Percentiles rank a stretch among this genome's conserved stretches.
phyloP scores from a whole-genome alignment of 23 red algal species.

The Gracilaria domingensis region DNA sequence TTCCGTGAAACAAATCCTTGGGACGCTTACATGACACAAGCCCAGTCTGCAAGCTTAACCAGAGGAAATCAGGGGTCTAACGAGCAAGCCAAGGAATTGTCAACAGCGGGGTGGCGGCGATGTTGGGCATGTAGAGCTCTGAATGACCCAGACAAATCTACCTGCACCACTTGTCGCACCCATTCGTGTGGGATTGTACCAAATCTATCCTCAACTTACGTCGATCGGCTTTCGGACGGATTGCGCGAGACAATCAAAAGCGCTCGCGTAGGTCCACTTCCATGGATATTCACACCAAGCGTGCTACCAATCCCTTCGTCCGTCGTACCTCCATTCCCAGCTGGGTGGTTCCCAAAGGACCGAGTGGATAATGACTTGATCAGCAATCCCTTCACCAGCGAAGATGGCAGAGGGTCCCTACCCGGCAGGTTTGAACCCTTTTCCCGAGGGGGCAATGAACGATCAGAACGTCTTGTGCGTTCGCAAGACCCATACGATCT shows the following conservation, averaged over 20 bases:
- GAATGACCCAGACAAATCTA: background rate
- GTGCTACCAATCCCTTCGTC: conserved; percentile 12
- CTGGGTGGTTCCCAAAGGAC: background rate
- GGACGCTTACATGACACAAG: conserved; percentile 38
- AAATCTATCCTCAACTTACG: background rate
- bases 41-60: background rate
- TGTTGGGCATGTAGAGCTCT: conserved; percentile 51
- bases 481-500: conserved; percentile 6
- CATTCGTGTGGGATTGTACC: conserved; percentile 5
- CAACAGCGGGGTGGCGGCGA: conserved; percentile 22
- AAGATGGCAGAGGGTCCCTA: background rate
- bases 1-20: conserved; percentile 54
- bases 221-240: conserved; percentile 5
- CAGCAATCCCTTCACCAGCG: background rate
- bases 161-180: conserved; percentile 28
- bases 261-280: conserved; percentile 31
- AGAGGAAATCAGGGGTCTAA: conserved; percentile 26
- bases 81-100: background rate
- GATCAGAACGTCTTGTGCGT: background rate
- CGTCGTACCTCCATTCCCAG: conserved; percentile 7
- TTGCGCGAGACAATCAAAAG: conserved; percentile 28
- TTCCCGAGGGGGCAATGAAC: background rate
- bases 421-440: background rate
- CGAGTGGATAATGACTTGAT: background rate
- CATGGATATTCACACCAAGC: conserved; percentile 52